phyloP scores from a whole-genome alignment of 2,329 filamentous ascomycete species.

The Exophiala alcalophila region DNA sequence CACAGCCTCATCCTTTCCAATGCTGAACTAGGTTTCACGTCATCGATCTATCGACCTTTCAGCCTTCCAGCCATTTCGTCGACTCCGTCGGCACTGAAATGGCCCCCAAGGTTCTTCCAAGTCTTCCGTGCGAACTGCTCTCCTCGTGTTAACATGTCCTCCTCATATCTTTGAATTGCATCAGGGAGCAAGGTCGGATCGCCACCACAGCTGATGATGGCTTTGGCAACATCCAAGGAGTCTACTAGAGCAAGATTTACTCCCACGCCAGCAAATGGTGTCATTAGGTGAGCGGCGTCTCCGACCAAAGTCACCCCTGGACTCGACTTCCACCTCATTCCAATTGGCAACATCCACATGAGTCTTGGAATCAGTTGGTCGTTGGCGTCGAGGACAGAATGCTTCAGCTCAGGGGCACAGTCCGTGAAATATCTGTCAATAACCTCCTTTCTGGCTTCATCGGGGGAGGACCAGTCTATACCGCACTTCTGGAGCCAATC shows the following conservation, averaged over 20 bases:
- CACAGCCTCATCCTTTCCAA: too few species aligned
- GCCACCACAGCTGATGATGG: slow-evolving; percentile 25
- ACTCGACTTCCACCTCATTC: slow-evolving; percentile 48
- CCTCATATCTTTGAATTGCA: slow-evolving; percentile 30
- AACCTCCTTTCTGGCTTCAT: slow-evolving; percentile 41
- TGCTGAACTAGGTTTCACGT: too few species aligned
- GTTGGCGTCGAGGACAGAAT: slow-evolving; percentile 43
- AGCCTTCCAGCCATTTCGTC: slow-evolving; percentile 15
- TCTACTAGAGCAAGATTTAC: slow-evolving; percentile 28
- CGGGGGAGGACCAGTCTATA: slow-evolving; percentile 44
- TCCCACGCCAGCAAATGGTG: slow-evolving; percentile 26
- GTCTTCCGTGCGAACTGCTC: slow-evolving; percentile 19
- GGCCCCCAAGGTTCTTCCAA: slow-evolving; percentile 14
- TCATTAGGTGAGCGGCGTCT: slow-evolving; percentile 26
- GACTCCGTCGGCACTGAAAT: slow-evolving; percentile 20
- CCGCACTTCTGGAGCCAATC: slow-evolving; percentile 43
- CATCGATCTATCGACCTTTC: not conserved
- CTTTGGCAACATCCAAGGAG: slow-evolving; percentile 23
- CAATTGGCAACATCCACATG: slow-evolving; percentile 55
- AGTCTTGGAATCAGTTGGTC: slow-evolving; percentile 42
- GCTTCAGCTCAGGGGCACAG: slow-evolving; percentile 45
- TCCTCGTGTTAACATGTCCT: slow-evolving; percentile 29
- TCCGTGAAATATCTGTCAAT: slow-evolving; percentile 39
- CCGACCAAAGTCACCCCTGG: slow-evolving; percentile 56
- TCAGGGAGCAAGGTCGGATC: slow-evolving; percentile 18